Evolutionary conservation across 306 rosid genomes (phyloP).

Genomic region (Argentina anserina): DNA sequence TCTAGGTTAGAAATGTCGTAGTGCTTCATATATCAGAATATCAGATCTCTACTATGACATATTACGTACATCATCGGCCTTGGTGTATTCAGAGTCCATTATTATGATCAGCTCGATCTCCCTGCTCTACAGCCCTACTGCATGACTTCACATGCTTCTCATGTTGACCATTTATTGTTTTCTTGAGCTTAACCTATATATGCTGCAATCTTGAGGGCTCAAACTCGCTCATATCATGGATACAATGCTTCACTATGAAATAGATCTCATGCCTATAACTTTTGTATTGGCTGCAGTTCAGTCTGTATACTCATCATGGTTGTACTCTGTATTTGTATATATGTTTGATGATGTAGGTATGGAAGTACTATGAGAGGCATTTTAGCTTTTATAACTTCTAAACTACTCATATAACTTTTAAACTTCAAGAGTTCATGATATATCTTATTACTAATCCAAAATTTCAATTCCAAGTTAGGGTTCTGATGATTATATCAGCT

Average conservation of each 20-base stretch:
- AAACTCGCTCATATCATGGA: background rate
- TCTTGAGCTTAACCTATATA: background rate
- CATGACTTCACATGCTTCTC: slow-evolving; percentile 21
- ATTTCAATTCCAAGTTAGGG: background rate
- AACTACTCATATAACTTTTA: background rate
- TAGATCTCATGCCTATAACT: background rate
- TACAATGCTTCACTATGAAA: background rate
- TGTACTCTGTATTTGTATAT: background rate
- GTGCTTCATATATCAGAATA: slow-evolving; percentile 9
- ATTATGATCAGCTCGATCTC: background rate
- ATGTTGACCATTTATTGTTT: slow-evolving; percentile 10
- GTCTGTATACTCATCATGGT: background rate
- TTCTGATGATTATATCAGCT: background rate
- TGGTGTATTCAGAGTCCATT: background rate
- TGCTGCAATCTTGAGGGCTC: background rate
- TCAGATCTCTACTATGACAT: background rate
- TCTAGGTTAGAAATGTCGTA: slow-evolving; percentile 11
- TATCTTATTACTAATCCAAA: background rate
- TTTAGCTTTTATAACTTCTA: too few species aligned
- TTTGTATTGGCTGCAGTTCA: background rate
- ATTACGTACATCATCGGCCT: background rate
- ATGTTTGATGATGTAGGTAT: background rate
- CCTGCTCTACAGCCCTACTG: background rate
- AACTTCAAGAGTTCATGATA: background rate
- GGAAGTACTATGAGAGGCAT: too few species aligned